Base-by-base conservation (phyloP, 352 stramenopile species). In the Pythium rishiriense region DNA sequence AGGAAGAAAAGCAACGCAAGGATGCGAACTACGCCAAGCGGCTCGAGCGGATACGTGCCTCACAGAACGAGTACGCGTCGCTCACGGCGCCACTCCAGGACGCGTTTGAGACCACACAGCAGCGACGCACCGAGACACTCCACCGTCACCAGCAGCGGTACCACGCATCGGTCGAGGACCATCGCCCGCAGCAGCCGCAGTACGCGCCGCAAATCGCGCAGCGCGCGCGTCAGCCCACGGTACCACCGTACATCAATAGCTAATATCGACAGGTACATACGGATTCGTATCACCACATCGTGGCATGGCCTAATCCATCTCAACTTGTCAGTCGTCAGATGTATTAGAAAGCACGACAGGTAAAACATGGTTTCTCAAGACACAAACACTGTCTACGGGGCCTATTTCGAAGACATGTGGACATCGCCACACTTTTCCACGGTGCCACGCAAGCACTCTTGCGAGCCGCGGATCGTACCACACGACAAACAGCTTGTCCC, bases 1-100 rank as follows among this genome's bases (percentile, higher is more conserved):
- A 83, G 57, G 70, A 84, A 63, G 79, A 86, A 10, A 86, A 86
- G 46, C 76, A 82, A 43, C 71, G 57, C 8, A 70, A 72, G 15
- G 49, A 78, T 15, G 58, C 66, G 10, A 67, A 68, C 9, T 83
- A 83, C 35, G 52, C 50, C 11, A 72, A 51, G 22, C 68, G 79
- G 12, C 50, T 88, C 21, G 70, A 83, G 10, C 67, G 77, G 43
- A 74, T 88, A 53, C 67, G 74, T 19, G 21, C 52, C 31, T 61
- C 81, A 22, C 74, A 83, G 39, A 57, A 81, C 19, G 47, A 69
- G 15, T 78, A 85, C 62, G 57, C 78, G 41, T 33, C 62, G 14
- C 61, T 70, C 56, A 66, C 69, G 10, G 56, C 51, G 21, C 68
- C 61, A 2, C 56, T 71, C n/a, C 53, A 75, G 2, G 54, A 74